Evolutionary conservation across 208 protist genomes (phyloP).

Genomic region (Acanthamoeba sp.): DNA sequence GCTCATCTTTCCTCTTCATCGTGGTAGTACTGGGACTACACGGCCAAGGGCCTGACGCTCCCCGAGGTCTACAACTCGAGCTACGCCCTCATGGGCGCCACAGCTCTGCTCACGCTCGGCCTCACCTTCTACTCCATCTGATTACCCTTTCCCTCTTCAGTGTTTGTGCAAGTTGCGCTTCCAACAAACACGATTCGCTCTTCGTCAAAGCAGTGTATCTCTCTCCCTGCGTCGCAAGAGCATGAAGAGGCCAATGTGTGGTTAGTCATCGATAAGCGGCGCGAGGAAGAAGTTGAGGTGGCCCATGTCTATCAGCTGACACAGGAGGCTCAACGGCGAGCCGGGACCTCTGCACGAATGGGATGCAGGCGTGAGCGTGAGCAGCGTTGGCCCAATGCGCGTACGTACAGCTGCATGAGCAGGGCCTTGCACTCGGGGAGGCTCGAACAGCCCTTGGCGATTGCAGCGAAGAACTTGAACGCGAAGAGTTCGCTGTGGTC

Average conservation of each 20-base stretch:
- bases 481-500: slow-evolving; percentile 45
- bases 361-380: neutral
- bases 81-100: slow-evolving; percentile 56
- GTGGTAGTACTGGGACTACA: slow-evolving; percentile 74
- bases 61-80: slow-evolving; percentile 9
- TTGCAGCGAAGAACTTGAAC: slow-evolving; percentile 35
- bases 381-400: neutral
- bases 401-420: slow-evolving; percentile 30
- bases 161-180: neutral
- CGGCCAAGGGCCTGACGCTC: slow-evolving; percentile 69
- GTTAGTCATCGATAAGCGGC: neutral
- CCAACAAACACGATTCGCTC: too few relatives aligned
- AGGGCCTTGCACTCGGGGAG: slow-evolving; percentile 32
- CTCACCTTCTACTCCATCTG: slow-evolving; percentile 51
- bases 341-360: neutral
- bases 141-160: neutral
- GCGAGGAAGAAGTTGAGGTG: slow-evolving; percentile 58
- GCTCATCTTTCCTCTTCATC: neutral
- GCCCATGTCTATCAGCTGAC: slow-evolving; percentile 13
- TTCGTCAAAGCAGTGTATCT: neutral
- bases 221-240: too few relatives aligned
- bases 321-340: slow-evolving; percentile 44
- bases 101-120: slow-evolving; percentile 15
- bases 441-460: slow-evolving; percentile 53
- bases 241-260: neutral